These are phyloP conservation scores for Bruguiera parviflora DNA, from an alignment of 345 rosid species.

Conservation along the genomic window DNA sequence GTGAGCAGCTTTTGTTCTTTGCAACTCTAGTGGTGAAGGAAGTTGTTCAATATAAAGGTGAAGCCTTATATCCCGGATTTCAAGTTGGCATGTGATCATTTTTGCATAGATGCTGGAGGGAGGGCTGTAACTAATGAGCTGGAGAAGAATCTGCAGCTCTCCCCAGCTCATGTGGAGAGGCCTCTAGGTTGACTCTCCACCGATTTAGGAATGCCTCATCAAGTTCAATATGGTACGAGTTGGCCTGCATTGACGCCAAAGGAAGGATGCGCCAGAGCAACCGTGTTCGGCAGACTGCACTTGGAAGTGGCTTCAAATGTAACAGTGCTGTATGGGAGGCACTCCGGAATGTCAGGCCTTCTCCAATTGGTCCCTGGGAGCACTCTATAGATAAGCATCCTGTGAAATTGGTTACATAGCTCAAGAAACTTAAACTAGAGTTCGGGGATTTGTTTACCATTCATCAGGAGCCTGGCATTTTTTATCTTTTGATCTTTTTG, in stretches of 20 bases:
- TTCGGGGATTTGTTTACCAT: background rate
- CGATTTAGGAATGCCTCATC: slow-evolving; percentile 26
- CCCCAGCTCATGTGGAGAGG: slow-evolving; percentile 25
- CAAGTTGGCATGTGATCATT: slow-evolving; percentile 27
- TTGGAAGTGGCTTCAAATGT: slow-evolving; percentile 28
- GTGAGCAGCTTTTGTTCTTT: slow-evolving; percentile 28
- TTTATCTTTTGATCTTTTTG: background rate
- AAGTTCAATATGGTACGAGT: slow-evolving; percentile 26
- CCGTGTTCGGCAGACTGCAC: slow-evolving; percentile 27
- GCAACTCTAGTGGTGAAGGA: slow-evolving; percentile 25
- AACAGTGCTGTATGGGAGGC: slow-evolving; percentile 29
- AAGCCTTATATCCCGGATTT: slow-evolving; percentile 31
- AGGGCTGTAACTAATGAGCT: slow-evolving; percentile 26
- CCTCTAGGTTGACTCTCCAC: slow-evolving; percentile 26
- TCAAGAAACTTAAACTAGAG: too few species aligned
- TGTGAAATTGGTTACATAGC: slow-evolving; percentile 8
- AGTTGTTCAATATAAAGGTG: slow-evolving; percentile 16
- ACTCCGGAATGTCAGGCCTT: slow-evolving; percentile 13
- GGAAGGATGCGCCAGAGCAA: slow-evolving; percentile 16
- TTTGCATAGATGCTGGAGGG: slow-evolving; percentile 26
- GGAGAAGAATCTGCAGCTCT: slow-evolving; percentile 28
- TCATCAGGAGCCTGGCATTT: background rate
- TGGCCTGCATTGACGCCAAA: slow-evolving; percentile 20
- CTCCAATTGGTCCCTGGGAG: slow-evolving; percentile 15
- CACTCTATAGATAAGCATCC: slow-evolving; percentile 22